These are phyloP conservation scores for Candida labiduridarum DNA, from an alignment of 1,139 yeast species.

Conservation along the genomic window DNA sequence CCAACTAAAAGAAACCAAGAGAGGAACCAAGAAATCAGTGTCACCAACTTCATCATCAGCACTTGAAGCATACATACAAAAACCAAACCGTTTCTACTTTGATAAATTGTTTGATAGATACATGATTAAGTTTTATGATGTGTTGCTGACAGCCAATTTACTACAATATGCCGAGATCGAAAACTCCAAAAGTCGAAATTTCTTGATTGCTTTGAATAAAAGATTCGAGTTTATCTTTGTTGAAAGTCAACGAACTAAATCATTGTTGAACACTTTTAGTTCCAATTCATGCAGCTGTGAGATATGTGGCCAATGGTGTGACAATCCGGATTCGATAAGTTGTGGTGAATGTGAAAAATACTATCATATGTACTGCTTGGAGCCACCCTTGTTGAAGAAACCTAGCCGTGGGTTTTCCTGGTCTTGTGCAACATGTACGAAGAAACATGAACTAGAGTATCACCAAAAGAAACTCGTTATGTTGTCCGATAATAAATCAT, in stretches of 20 bases:
- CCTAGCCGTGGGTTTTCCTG: constrained; percentile 91
- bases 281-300: constrained; percentile 60
- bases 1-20: constrained; percentile 5
- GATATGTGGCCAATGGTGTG: constrained; percentile 82
- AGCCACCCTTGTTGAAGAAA: constrained; percentile 77
- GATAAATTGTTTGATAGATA: constrained; percentile 86
- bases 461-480: constrained; percentile 37
- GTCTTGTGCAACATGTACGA: constrained; percentile 85
- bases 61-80: constrained; percentile 52
- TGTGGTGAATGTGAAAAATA: constrained; percentile 76
- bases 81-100: constrained; percentile 79
- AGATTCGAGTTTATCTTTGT: constrained; percentile 75
- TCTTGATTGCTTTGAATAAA: constrained; percentile 62
- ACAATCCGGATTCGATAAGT: constrained; percentile 66
- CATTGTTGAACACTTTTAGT: constrained; percentile 63
- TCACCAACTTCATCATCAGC: constrained; percentile 21
- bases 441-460: constrained; percentile 35
- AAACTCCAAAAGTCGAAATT: constrained; percentile 57
- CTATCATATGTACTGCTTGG: constrained; percentile 83
- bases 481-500: constrained; percentile 48
- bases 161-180: constrained; percentile 59
- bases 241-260: constrained; percentile 70
- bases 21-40: constrained; percentile 19
- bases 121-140: constrained; percentile 81
- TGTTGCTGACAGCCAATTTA: constrained; percentile 40